These are phyloP conservation scores for Starmerella vaccinii DNA, from an alignment of 805 yeast genomes.

Conservation along the genomic window DNA sequence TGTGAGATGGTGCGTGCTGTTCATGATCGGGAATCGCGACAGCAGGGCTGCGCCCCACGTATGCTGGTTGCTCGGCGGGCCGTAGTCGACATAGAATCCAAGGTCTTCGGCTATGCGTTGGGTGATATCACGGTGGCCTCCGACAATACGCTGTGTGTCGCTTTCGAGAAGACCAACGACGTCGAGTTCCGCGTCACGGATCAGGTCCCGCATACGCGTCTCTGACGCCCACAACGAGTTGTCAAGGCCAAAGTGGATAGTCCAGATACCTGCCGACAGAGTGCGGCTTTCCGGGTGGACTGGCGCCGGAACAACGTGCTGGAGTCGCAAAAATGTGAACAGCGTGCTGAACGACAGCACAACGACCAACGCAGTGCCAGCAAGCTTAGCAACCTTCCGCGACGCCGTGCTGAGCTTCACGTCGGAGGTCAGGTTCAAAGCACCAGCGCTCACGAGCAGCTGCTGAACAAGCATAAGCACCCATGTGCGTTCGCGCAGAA, in stretches of 20 bases:
- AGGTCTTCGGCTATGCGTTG: conserved; percentile 85
- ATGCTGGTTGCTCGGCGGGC: conserved; percentile 96
- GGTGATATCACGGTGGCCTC: conserved; percentile 92
- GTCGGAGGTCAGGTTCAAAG: conserved; percentile 26
- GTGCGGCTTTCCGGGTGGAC: conserved; percentile 56
- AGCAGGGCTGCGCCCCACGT: conserved; percentile 95
- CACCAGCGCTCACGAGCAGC: conserved; percentile 43
- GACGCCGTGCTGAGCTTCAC: conserved; percentile 20
- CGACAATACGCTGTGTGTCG: conserved; percentile 85
- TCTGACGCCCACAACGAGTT: conserved; percentile 98
- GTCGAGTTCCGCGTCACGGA: conserved; percentile 79
- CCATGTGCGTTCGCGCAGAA: conserved; percentile 82
- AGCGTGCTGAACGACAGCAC: conserved; percentile 40
- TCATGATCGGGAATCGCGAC: conserved; percentile 86
- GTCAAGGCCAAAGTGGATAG: conserved; percentile 92
- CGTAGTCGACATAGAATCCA: conserved; percentile 90
- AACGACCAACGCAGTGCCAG: conserved; percentile 29
- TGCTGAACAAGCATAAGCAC: conserved; percentile 53
- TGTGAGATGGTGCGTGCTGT: conserved; percentile 79
- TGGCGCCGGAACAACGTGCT: conserved; percentile 53
- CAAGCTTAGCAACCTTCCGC: conserved; percentile 24
- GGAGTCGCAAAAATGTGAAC: conserved; percentile 48
- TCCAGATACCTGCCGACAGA: conserved; percentile 96
- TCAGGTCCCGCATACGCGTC: conserved; percentile 72
- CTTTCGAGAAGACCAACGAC: conserved; percentile 84